Evolutionary conservation across 2,329 filamentous ascomycete species (phyloP), one percentile per base, ranked within the genome.

Genomic region (Venturiaceae sp.): DNA sequence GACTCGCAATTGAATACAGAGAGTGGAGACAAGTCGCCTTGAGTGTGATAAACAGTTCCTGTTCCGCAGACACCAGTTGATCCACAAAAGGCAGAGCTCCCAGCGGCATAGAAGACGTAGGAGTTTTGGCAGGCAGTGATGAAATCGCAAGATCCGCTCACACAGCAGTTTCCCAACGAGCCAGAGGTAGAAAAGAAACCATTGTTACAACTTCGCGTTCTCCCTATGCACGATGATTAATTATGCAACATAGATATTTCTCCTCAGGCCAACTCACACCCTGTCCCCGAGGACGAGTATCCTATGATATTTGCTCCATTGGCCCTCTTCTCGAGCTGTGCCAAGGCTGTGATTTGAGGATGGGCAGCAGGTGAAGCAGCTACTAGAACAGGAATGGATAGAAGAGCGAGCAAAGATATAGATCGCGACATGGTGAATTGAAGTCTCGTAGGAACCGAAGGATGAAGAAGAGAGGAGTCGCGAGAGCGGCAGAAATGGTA

Each of bases 261-360:
- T 37, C 16, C 14, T n/a, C 55, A 9, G 6, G n/a, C n/a, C n/a
- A 26, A 57, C 55, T 21, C 30, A 57, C 55, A 47, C 30, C 36
- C 37, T 11, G 55, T 50, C 14, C 55, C 55, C 13, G 33, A 44
- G 16, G 37, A 32, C 16, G 55, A 57, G 32, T 16, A 57, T 19
- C 55, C 55, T n/a, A 57, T 57, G 23, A 46, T 47, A 46, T 57
- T 57, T 23, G 55, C 55, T 16, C 55, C 55, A 33, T 57, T 57
- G 14, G 55, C 55, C 13, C 55, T 37, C 37, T 50, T 30, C 3
- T 30, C 55, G 5, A 57, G 26, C 8, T n/a, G 23, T 34, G 55
- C 55, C 13, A 30, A 26, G 21, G 55, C 11, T 26, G 55, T 57
- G 16, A 46, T 9, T 39, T 44, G 21, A 14, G 55, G 55, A 13